Percentiles rank a stretch among this genome's conserved stretches.
These are phyloP conservation scores for Pseudocercospora fuligena DNA, from an alignment of 2,329 filamentous ascomycete species.

Conservation along the genomic window DNA sequence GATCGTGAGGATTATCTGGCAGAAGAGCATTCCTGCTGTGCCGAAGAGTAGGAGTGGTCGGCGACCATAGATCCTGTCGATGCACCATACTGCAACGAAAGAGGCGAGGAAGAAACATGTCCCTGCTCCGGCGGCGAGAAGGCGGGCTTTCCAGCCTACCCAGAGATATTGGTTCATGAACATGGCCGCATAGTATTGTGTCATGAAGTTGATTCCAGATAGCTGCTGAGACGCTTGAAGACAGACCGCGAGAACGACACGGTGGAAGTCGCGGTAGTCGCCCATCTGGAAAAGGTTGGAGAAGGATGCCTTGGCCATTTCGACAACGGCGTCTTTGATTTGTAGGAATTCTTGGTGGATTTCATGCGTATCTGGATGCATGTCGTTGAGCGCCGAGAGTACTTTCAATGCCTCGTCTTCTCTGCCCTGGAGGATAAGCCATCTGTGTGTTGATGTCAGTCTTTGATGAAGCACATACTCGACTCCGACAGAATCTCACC, in stretches of 20 bases:
- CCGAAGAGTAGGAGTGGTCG: constrained; percentile 41
- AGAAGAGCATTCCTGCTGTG: constrained; percentile 57
- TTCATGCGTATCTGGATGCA: constrained; percentile 50
- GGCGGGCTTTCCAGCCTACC: constrained; percentile 36
- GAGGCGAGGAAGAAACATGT: constrained; percentile 59
- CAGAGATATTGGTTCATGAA: constrained; percentile 45
- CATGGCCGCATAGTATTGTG: constrained; percentile 50
- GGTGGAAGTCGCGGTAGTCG: constrained; percentile 42
- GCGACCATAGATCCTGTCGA: constrained; percentile 42
- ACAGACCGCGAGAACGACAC: constrained; percentile 40
- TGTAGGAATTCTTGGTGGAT: constrained; percentile 55
- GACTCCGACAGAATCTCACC: not conserved
- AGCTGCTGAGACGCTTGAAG: constrained; percentile 46
- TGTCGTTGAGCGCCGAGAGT: constrained; percentile 53
- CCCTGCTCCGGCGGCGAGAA: constrained; percentile 38
- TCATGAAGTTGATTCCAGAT: constrained; percentile 44
- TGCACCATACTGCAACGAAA: constrained; percentile 53
- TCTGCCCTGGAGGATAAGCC: constrained; percentile 61
- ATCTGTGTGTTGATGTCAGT: constrained; percentile 25
- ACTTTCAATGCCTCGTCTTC: constrained; percentile 58
- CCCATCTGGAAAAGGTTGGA: constrained; percentile 38
- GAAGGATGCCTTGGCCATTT: constrained; percentile 45
- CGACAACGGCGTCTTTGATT: constrained; percentile 59
- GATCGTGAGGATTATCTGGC: constrained; percentile 65
- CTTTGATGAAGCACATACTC: not conserved